Percentiles rank a stretch among this genome's conserved stretches.
Conservation (phyloP, 1,284 basidiomycete species). For the Trichosporon coremiiforme region DNA sequence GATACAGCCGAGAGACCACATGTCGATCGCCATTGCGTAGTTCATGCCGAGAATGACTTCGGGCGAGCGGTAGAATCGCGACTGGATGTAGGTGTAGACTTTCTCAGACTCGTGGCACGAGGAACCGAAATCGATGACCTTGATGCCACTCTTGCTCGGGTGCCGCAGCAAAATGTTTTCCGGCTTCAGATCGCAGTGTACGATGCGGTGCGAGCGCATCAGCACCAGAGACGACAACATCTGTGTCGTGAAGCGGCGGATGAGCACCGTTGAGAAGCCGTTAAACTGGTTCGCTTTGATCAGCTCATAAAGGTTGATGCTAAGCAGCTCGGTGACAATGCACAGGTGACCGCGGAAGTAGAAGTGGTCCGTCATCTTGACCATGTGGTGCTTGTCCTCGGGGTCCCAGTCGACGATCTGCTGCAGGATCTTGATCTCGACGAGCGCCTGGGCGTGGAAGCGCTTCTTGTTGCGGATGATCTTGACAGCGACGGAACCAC, state of each 20-base stretch:
- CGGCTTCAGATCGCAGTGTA: constrained; percentile 99
- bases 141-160: constrained; percentile 93
- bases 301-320: constrained; percentile 98
- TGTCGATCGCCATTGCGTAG: constrained; percentile 90
- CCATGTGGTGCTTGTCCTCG: constrained; percentile 94
- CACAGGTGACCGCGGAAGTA: constrained; percentile 97
- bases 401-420: constrained; percentile 96
- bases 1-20: constrained; percentile 99
- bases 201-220: constrained; percentile 94
- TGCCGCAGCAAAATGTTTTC: constrained; percentile 97
- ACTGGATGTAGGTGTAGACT: constrained; percentile 99
- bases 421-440: constrained; percentile 98
- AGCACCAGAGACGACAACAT: constrained; percentile 88
- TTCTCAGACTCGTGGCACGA: constrained; percentile 99
- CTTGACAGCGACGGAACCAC: constrained; percentile 95
- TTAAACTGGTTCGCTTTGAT: constrained; percentile 99
- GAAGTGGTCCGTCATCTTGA: constrained; percentile 99
- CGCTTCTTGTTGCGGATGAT: constrained; percentile 99
- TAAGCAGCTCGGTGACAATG: constrained; percentile 96
- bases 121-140: constrained; percentile 98
- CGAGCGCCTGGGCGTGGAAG: constrained; percentile 97
- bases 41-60: constrained; percentile 97
- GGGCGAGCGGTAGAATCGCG: constrained; percentile 95
- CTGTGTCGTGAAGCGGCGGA: constrained; percentile 94
- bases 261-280: constrained; percentile 91